Evolutionary conservation across 2,329 filamentous ascomycete species (phyloP), one percentile per base, ranked within the genome.

Genomic region (Hypoxylon sp.): DNA sequence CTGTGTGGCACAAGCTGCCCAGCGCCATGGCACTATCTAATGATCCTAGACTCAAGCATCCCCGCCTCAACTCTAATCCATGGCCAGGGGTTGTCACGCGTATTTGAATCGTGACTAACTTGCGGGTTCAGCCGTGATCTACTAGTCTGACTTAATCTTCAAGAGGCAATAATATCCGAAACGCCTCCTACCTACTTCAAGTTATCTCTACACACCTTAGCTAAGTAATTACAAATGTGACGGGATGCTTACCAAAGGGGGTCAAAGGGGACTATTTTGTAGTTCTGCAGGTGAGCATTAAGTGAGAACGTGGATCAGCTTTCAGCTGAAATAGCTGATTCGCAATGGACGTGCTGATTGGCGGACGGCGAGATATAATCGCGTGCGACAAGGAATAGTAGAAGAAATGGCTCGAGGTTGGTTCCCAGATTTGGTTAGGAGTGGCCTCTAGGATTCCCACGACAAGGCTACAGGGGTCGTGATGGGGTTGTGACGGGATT

Each of bases 361-460:
- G 58, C 39, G 29, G 14, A 52, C 37, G 22, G 17, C 46, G 13
- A 52, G 57, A 17, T 50, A 39, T 31, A 33, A 11, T 22, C 39
- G 39, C 39, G 39, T 44, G 39, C 17, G 39, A 44, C 39, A 44
- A 44, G 39, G 39, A 44, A 44, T 22, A 19, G 2, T 44, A 17
- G 17, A 50, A 47, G 19, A 39, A 31, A 31, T 26, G 31, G 44
- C 33, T 35, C 29, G 17, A 39, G 24, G 54, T 26, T 52, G 24
- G 37, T 51, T 63, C 53, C 33, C 37, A 24, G 13, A 50, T 59
- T 37, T 31, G 55, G 55, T 59, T 59, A 59, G 33, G 31, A 48
- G 26, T n/a, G 13, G 31, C 24, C 26, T 42, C 35, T 26, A 44
- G 54, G 42, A 57, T 47, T 57, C 54, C 54, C 54, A 47, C 54